These are phyloP conservation scores for Sclerotinia spermophila DNA, from an alignment of 2,329 filamentous ascomycete species.

Conservation along the genomic window DNA sequence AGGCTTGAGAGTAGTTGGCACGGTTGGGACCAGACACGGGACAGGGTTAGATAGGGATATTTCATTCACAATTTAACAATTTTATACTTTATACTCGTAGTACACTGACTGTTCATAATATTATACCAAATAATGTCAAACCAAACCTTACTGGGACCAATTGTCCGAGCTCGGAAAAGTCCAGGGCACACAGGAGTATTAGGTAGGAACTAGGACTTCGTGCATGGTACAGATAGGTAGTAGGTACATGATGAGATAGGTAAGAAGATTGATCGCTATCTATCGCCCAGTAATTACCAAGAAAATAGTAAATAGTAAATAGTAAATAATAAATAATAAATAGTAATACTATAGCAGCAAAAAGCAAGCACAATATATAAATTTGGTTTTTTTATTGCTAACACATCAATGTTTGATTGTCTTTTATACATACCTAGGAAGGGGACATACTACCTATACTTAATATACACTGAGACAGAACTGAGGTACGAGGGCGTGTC, in stretches of 20 bases:
- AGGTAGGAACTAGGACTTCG: too few species aligned
- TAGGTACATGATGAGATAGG: neutral
- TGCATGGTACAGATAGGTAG: neutral
- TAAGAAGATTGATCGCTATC: neutral
- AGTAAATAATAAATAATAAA: too few species aligned
- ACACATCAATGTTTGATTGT: neutral
- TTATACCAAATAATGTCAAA: neutral
- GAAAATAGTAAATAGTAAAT: too few species aligned
- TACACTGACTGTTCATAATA: neutral
- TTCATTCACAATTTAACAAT: neutral
- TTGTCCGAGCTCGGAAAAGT: neutral
- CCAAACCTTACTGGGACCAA: neutral
- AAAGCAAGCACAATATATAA: neutral
- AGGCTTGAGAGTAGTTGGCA: too few species aligned
- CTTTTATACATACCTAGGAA: neutral
- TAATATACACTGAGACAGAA: too few species aligned
- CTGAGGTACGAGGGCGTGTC: too few species aligned
- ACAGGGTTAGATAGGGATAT: too few species aligned
- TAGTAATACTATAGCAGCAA: too few species aligned
- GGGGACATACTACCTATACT: neutral
- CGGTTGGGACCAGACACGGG: too few species aligned
- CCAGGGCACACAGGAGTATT: neutral
- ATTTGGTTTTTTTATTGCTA: neutral
- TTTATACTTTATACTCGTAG: too few species aligned
- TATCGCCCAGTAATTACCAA: neutral